Percentiles rank a stretch among this genome's conserved stretches.
Conservation (phyloP, 2,329 filamentous ascomycete species). For the Rugonectria rugulosa region DNA sequence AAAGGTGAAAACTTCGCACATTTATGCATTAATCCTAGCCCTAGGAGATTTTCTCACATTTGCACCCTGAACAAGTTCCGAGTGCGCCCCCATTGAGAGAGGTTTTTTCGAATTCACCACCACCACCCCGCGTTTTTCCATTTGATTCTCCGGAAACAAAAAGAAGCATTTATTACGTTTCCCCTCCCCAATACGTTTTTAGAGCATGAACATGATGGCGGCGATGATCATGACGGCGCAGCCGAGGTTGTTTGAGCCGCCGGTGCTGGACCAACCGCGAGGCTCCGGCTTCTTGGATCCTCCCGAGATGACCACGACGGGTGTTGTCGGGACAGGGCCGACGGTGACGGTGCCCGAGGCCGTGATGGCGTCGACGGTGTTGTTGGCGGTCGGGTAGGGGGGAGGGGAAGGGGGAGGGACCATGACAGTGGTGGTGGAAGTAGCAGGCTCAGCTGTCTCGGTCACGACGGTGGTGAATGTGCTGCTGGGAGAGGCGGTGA, state of each 20-base stretch:
- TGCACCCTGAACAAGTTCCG: neutral
- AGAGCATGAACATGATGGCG: constrained; percentile 45
- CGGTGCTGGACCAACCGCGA: constrained; percentile 39
- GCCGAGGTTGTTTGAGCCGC: constrained; percentile 43
- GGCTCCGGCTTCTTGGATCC: constrained; percentile 44
- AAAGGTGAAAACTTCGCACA: neutral
- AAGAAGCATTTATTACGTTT: neutral
- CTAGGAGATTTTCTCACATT: neutral
- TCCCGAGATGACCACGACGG: constrained; percentile 43
- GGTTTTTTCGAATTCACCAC: neutral
- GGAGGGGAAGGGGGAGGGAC: constrained; percentile 33
- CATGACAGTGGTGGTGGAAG: constrained; percentile 45
- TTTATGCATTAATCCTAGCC: neutral
- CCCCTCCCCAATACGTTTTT: constrained; percentile 16
- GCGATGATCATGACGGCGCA: constrained; percentile 48
- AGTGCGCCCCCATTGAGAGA: neutral
- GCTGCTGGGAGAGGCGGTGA: constrained; percentile 33
- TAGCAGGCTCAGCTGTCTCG: constrained; percentile 39
- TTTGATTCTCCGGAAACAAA: neutral
- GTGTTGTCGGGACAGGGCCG: constrained; percentile 31
- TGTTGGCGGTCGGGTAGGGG: constrained; percentile 42
- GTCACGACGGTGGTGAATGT: constrained; percentile 45
- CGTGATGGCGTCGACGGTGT: constrained; percentile 33
- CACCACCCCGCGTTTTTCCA: neutral
- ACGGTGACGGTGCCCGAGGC: constrained; percentile 38